Base-by-base conservation (phyloP, 352 stramenopile species). In the Blastocystis sp. region DNA sequence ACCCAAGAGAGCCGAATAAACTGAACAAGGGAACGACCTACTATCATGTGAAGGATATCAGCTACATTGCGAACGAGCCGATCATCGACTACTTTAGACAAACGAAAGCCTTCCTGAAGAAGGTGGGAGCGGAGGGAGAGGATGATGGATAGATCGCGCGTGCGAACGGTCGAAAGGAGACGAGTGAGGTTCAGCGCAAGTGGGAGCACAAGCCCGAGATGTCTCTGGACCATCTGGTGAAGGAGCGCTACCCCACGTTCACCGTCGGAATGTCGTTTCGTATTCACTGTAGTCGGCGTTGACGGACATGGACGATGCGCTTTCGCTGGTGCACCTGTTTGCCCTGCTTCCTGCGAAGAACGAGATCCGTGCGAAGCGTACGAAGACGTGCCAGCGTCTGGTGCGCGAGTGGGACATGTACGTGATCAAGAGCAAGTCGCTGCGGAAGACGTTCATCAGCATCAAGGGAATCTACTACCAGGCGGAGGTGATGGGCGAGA, bases 391-490 rank as follows among this genome's bases (percentile, higher is more conserved):
- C 77, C 88, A 96, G 76, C 90, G 91, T 29, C 92, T 99, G 32
- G 91, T 93, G 34, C 92, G 93, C 56, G 92, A 97, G 87, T 99
- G 96, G 96, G 88, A 92, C 49, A 24, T 87, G 24, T 98, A 97
- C 90, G 91, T 97, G 49, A 91, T 93, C 4, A 90, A 91, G 57
- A 92, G 94, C 0, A 90, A 91, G 34, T 90, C 90, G 56, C 91
- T 99, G 53, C 95, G 92, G 42, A 99, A 99, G 90, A 90, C 88
- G 8, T 99, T 99, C 89, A 94, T 99, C 86, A 97, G 92, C 73
- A 97, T 99, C 86, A 99, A 99, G 90, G 96, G 96, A 46, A 92
- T 98, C 59, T 99, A 99, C 90, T 97, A 98, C 89, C 95, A 98
- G 88, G 94, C 75, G 91, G 87, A 93, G 85, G 89, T 97, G 40